A percentile compares a stretch with the other conserved stretches of the same genome.
phyloP scores from a whole-genome alignment of 192 early-diverging fungal species.

The Geranomyces variabilis region DNA sequence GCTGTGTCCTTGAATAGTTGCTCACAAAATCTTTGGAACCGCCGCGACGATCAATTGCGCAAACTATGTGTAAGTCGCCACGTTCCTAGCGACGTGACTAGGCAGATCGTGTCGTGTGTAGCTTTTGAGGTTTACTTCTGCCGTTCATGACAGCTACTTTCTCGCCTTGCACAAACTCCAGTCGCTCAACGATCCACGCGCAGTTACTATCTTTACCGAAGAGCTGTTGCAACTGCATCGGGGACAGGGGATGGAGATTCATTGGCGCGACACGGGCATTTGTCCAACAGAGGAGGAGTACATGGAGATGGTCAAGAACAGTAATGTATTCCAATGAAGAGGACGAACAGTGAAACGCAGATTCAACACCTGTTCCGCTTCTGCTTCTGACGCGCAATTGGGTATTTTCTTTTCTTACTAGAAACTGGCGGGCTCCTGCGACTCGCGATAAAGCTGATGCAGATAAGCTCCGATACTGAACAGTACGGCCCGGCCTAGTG shows the following conservation, averaged over 20 bases:
- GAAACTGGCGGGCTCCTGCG: conserved; percentile 97
- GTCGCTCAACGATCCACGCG: conserved; percentile 64
- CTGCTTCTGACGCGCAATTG: too few species aligned
- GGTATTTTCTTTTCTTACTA: conserved; percentile 34
- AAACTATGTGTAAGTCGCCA: conserved; percentile 86
- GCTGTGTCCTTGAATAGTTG: too few species aligned
- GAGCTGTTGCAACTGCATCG: conserved; percentile 90
- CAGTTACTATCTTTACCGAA: conserved; percentile 87
- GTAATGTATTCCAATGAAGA: conserved; percentile 50
- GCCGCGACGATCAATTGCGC: conserved; percentile 94
- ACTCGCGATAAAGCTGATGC: conserved; percentile 94
- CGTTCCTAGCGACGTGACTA: too few species aligned
- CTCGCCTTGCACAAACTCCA: conserved; percentile 79
- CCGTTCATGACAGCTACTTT: conserved; percentile 61
- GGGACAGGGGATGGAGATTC: conserved; percentile 98
- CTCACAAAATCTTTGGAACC: conserved; percentile 94
- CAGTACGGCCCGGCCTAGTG: conserved; percentile 24
- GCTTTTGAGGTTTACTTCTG: neutral
- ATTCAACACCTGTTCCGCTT: too few species aligned
- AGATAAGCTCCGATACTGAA: conserved; percentile 46
- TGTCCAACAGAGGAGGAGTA: conserved; percentile 95
- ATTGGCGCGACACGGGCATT: conserved; percentile 88
- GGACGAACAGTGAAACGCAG: neutral
- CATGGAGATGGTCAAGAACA: conserved; percentile 93
- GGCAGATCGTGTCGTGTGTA: neutral